Evolutionary conservation across 2,329 filamentous ascomycete species (phyloP).

Genomic region (Penicillium thymicola): DNA sequence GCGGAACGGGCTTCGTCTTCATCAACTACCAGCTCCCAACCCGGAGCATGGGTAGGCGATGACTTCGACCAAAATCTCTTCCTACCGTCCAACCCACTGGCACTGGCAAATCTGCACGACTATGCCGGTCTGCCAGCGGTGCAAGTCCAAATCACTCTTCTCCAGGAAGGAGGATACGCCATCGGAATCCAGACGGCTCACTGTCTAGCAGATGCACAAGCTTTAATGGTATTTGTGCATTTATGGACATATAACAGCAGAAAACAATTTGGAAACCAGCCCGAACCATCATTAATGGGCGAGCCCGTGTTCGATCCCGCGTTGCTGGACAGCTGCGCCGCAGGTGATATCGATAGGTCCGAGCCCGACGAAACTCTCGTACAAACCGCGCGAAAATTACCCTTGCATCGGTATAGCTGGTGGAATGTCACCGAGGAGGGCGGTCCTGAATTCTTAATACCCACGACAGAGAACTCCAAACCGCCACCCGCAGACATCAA

Average conservation of each 20-base stretch:
- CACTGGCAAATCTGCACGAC: conserved; percentile 2
- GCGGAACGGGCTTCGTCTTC: conserved; percentile 4
- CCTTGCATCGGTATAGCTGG: conserved; percentile 6
- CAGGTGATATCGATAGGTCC: conserved; percentile 1
- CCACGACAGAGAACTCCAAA: conserved; percentile 5
- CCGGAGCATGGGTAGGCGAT: not conserved
- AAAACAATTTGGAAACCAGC: conserved; percentile 31
- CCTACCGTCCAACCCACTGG: not conserved
- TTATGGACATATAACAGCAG: conserved; percentile 40
- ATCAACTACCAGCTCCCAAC: not conserved
- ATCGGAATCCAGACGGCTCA: conserved; percentile 46
- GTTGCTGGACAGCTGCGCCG: not conserved
- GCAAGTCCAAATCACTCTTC: conserved; percentile 41
- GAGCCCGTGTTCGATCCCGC: not conserved
- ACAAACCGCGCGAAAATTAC: not conserved
- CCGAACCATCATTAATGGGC: not conserved
- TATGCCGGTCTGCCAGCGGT: not conserved
- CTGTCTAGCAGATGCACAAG: conserved; percentile 45
- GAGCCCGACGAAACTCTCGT: not conserved
- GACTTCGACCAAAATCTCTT: not conserved
- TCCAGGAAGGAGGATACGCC: conserved; percentile 43
- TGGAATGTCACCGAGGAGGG: not conserved
- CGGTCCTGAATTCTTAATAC: not conserved
- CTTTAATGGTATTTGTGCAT: conserved; percentile 45
- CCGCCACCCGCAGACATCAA: not conserved